Conservation (phyloP, 2,329 filamentous ascomycete genomes). For the Beauveria caledonica region DNA sequence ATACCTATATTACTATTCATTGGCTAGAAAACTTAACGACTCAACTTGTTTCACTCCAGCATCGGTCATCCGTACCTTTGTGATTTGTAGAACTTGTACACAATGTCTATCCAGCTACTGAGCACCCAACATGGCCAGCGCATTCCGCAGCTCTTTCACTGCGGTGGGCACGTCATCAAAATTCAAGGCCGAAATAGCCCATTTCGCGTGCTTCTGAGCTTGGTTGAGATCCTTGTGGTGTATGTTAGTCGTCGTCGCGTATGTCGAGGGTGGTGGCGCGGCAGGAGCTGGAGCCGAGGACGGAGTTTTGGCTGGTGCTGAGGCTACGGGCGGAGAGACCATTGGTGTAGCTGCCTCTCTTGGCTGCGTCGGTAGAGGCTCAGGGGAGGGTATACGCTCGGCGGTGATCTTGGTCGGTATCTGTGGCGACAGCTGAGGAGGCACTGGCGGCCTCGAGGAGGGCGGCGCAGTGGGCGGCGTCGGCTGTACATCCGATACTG, state of each 20-base stretch:
- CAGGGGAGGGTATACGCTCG: constrained; percentile 17
- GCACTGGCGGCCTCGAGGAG: constrained; percentile 17
- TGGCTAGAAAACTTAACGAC: neutral
- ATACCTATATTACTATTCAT: neutral
- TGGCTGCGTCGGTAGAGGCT: constrained; percentile 15
- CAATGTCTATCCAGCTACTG: constrained; percentile 15
- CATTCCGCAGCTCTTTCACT: constrained; percentile 71
- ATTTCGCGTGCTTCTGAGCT: constrained; percentile 93
- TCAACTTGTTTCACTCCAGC: neutral
- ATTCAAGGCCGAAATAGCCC: constrained; percentile 92
- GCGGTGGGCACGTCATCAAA: constrained; percentile 94
- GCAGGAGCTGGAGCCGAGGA: constrained; percentile 10
- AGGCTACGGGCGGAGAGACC: constrained; percentile 14
- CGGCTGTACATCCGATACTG: neutral
- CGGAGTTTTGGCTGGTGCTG: constrained; percentile 9
- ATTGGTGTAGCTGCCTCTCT: constrained; percentile 15
- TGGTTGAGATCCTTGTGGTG: constrained; percentile 55
- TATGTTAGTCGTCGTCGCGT: constrained; percentile 13
- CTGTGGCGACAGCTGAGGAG: constrained; percentile 22
- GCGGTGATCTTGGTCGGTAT: constrained; percentile 19
- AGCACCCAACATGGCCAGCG: constrained; percentile 63
- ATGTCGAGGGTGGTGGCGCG: constrained; percentile 10
- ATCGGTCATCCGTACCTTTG: neutral
- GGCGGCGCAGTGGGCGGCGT: neutral
- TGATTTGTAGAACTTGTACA: neutral